Conservation (phyloP, 1,284 basidiomycete species). For the Ganoderma leucocontextum region DNA sequence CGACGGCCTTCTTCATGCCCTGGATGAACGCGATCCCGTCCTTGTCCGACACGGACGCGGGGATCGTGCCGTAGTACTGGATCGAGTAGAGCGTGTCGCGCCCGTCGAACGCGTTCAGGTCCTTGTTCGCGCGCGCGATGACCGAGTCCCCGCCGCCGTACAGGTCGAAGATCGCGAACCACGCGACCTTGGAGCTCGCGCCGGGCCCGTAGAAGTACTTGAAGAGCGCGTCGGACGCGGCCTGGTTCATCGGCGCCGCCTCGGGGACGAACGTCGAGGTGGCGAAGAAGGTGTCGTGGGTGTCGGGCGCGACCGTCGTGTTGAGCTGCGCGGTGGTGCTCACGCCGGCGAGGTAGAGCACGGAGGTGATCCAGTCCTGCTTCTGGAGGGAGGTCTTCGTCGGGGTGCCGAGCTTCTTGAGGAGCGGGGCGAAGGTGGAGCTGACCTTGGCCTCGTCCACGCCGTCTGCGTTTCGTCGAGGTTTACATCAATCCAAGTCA, state of each 20-base stretch:
- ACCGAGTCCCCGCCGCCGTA: slow-evolving; percentile 19
- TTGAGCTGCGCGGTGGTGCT: slow-evolving; percentile 8
- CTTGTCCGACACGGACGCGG: slow-evolving; percentile 7
- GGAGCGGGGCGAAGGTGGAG: slow-evolving; percentile 21
- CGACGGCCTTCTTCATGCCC: slow-evolving; percentile 19
- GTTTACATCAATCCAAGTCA: background rate
- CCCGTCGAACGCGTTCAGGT: slow-evolving; percentile 18
- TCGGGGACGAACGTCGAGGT: slow-evolving; percentile 20
- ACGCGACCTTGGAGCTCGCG: slow-evolving; percentile 1
- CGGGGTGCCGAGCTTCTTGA: slow-evolving; percentile 17
- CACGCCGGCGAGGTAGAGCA: slow-evolving; percentile 21
- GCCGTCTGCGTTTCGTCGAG: slow-evolving; percentile 4
- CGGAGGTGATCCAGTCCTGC: slow-evolving; percentile 22
- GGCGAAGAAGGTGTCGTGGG: slow-evolving; percentile 20
- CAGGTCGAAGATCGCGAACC: slow-evolving; percentile 20
- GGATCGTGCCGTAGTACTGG: slow-evolving; percentile 26
- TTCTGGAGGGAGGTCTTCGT: slow-evolving; percentile 1
- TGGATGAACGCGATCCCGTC: slow-evolving; percentile 22
- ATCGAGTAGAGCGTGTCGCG: slow-evolving; percentile 24
- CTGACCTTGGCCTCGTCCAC: slow-evolving; percentile 19
- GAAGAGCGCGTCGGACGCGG: slow-evolving; percentile 18
- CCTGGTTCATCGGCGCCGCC: slow-evolving; percentile 9
- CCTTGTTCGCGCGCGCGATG: slow-evolving; percentile 2
- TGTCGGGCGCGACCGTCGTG: slow-evolving; percentile 14
- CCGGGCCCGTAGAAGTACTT: slow-evolving; percentile 21